Evolutionary conservation across 169 alveolate species (phyloP).

Genomic region (Babesia gibsoni): DNA sequence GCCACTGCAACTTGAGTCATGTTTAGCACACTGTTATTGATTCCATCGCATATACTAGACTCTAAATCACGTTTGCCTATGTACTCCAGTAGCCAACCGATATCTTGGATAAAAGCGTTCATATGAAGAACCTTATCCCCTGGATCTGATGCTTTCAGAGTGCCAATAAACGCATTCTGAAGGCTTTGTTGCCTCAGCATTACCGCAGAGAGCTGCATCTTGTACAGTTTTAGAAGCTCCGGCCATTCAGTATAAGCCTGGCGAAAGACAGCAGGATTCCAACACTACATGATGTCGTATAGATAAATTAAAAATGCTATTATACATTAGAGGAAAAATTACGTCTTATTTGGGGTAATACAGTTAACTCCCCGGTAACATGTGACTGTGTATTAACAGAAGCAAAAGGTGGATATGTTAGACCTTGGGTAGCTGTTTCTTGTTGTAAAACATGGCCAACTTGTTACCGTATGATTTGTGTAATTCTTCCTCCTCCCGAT

Average conservation of each 20-base stretch:
- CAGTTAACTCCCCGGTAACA: no score
- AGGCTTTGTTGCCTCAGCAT: constrained; percentile 6
- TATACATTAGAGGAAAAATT: no score
- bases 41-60: background rate
- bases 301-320: no score
- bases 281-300: no score
- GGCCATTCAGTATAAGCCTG: no score
- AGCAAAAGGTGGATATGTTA: no score
- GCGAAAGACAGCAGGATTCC: no score
- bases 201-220: background rate
- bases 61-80: no score
- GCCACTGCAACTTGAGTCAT: background rate
- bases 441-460: constrained; percentile 6
- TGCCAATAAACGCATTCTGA: background rate
- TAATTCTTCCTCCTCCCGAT: constrained; percentile 17
- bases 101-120: background rate
- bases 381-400: no score
- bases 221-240: no score
- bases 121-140: background rate
- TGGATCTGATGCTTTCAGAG: background rate
- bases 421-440: constrained; percentile 13
- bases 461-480: background rate
- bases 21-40: background rate
- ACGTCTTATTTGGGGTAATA: no score
- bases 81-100: no score